Evolutionary conservation across 176 grass and related monocot species (phyloP).

Genomic region (Eleusine indica): DNA sequence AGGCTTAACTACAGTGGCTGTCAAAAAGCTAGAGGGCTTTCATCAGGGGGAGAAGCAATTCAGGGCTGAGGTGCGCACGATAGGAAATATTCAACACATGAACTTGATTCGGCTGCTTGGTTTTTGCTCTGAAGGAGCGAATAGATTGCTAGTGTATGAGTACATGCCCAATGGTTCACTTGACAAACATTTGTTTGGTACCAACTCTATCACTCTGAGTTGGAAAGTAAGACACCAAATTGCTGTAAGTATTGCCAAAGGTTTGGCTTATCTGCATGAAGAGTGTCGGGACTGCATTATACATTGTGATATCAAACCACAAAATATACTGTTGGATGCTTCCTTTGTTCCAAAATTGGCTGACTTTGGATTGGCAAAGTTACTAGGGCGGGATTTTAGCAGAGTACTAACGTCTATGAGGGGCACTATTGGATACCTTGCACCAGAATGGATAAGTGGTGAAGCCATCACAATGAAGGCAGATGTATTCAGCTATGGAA

Average conservation of each 20-base stretch:
- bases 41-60: conserved; percentile 68
- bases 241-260: conserved; percentile 37
- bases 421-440: conserved; percentile 45
- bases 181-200: conserved; percentile 33
- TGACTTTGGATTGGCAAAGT: conserved; percentile 43
- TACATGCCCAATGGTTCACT: conserved; percentile 55
- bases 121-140: conserved; percentile 47
- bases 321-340: conserved; percentile 49
- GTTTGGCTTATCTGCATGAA: conserved; percentile 58
- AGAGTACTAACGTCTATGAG: conserved; percentile 45
- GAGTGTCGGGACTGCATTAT: conserved; percentile 52
- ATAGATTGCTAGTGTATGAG: conserved; percentile 54
- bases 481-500: conserved; percentile 54
- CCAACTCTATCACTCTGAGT: neutral
- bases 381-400: conserved; percentile 40
- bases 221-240: conserved; percentile 49
- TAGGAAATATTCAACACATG: conserved; percentile 56
- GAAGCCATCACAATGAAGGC: conserved; percentile 43
- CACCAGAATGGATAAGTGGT: conserved; percentile 49
- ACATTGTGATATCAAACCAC: conserved; percentile 56
- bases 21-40: conserved; percentile 54
- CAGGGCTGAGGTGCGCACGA: conserved; percentile 53
- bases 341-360: conserved; percentile 44
- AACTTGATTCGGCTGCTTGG: conserved; percentile 50
- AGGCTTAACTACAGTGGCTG: conserved; percentile 34